A percentile compares a stretch with the other conserved stretches of the same genome.
Evolutionary conservation across 805 yeast species (phyloP).

Genomic region (Pichia cabralensis): DNA sequence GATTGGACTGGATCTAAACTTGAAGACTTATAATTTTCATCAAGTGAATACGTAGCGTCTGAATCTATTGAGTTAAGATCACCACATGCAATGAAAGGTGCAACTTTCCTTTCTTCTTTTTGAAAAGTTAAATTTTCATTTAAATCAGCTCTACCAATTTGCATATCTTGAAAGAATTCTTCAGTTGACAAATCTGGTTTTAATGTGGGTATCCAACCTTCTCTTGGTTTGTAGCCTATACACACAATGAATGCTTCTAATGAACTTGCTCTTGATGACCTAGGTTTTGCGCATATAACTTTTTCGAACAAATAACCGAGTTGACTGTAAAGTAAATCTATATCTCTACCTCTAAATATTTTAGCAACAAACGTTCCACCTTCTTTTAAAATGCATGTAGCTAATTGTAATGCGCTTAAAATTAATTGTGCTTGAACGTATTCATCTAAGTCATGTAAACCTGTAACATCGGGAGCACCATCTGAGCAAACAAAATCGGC

Average conservation of each 20-base stretch:
- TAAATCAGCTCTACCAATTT: conserved; percentile 44
- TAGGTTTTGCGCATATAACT: conserved; percentile 92
- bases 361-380: conserved; percentile 96
- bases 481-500: conserved; percentile 96
- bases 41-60: conserved; percentile 81
- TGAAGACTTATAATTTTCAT: conserved; percentile 27
- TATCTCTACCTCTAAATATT: conserved; percentile 92
- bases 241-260: conserved; percentile 92
- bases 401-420: conserved; percentile 81
- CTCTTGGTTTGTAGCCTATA: conserved; percentile 73
- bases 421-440: conserved; percentile 93
- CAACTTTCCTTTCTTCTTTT: conserved; percentile 60
- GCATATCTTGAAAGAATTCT: conserved; percentile 62
- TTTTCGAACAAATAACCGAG: conserved; percentile 74
- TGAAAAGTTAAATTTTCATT: conserved; percentile 41
- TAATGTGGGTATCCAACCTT: conserved; percentile 69
- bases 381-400: conserved; percentile 78
- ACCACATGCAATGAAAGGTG: conserved; percentile 95
- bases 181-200: conserved; percentile 52
- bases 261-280: conserved; percentile 91
- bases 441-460: conserved; percentile 92
- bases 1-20: conserved; percentile 87
- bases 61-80: conserved; percentile 78
- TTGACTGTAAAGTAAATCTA: conserved; percentile 89
- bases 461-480: conserved; percentile 99